phyloP scores from a whole-genome alignment of 208 protist genomes.

The Balamuthia mandrillaris region DNA sequence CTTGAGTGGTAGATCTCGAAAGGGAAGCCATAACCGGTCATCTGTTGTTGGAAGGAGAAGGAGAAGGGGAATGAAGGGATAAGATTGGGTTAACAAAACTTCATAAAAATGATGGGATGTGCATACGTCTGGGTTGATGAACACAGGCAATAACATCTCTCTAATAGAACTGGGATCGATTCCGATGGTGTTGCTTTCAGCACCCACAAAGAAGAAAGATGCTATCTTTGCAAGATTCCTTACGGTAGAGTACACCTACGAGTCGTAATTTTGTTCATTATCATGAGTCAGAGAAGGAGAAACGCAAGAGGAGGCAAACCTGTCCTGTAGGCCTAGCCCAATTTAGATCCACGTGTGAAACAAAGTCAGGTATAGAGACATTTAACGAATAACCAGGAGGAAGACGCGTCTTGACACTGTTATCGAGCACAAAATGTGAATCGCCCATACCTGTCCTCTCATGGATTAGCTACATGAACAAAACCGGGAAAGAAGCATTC shows the following conservation, averaged over 20 bases:
- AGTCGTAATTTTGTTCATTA: neutral
- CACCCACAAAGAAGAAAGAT: neutral
- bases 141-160: neutral
- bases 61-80: neutral
- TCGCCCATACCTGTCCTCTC: neutral
- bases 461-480: neutral
- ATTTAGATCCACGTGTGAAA: neutral
- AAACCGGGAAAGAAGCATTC: neutral
- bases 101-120: no score
- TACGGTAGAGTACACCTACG: neutral
- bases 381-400: neutral
- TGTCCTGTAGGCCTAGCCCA: conserved; percentile 6
- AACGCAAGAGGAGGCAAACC: neutral
- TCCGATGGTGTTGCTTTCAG: neutral
- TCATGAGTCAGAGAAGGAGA: neutral
- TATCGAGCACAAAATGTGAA: neutral
- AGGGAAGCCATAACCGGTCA: neutral
- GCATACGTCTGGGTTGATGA: conserved; percentile 18
- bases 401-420: neutral
- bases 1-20: conserved; percentile 32
- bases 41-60: neutral
- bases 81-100: no score
- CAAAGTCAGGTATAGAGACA: neutral
- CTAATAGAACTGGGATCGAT: neutral
- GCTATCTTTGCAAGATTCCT: neutral